These are phyloP conservation scores for Rostrohypoxylon terebratum DNA, from an alignment of 495 filamentous ascomycete genomes.

Conservation along the genomic window DNA sequence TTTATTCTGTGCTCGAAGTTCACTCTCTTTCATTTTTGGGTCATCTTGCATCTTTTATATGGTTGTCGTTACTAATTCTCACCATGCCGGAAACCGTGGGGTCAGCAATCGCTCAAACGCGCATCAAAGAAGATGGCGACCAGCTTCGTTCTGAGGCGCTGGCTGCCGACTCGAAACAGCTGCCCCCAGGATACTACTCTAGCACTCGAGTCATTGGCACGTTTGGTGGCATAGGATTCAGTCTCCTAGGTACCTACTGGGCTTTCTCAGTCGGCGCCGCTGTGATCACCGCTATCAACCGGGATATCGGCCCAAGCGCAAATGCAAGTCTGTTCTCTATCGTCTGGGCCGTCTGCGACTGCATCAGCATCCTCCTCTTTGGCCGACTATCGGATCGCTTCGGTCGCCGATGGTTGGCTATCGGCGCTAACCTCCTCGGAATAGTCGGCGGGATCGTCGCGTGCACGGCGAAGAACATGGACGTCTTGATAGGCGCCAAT, in stretches of 20 bases:
- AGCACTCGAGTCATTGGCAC: slow-evolving; percentile 25
- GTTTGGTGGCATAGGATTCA: slow-evolving; percentile 28
- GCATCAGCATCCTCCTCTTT: slow-evolving; percentile 48
- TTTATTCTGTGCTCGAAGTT: background rate
- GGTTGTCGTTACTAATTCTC: background rate
- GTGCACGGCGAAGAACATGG: slow-evolving; percentile 53
- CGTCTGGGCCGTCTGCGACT: slow-evolving; percentile 31
- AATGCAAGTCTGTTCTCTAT: slow-evolving; percentile 28
- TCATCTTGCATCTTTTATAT: background rate
- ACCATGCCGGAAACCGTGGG: slow-evolving; percentile 13
- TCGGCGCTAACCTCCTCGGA: slow-evolving; percentile 50
- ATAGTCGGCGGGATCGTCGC: slow-evolving; percentile 56
- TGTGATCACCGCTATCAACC: slow-evolving; percentile 28
- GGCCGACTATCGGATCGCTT: slow-evolving; percentile 65
- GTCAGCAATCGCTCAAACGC: slow-evolving; percentile 7
- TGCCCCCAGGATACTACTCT: slow-evolving; percentile 23
- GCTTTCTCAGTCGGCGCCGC: slow-evolving; percentile 30
- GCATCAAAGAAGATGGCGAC: slow-evolving; percentile 19
- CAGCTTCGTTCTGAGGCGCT: slow-evolving; percentile 25
- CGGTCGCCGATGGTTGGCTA: slow-evolving; percentile 60
- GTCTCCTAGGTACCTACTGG: slow-evolving; percentile 30
- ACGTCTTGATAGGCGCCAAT: slow-evolving; percentile 54
- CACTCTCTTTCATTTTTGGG: background rate
- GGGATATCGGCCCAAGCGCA: slow-evolving; percentile 28
- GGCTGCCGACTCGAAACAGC: slow-evolving; percentile 29